Percentiles rank a stretch among this genome's conserved stretches.
Conservation (phyloP, 2,329 filamentous ascomycete species). For the Venturia carpophila region DNA sequence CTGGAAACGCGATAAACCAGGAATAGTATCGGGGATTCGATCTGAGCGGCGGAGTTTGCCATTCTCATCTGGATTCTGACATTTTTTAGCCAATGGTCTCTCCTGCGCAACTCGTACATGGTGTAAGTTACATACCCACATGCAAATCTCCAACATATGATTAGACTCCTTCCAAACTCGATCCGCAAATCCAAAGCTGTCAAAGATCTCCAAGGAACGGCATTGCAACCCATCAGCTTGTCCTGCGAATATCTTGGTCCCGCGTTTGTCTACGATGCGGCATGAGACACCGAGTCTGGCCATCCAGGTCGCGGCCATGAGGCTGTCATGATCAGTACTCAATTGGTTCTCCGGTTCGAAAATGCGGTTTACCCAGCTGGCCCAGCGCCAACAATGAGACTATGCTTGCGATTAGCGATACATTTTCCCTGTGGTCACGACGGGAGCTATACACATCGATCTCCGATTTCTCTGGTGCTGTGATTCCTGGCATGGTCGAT, state of each 20-base stretch:
- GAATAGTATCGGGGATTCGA: slow-evolving; percentile 55
- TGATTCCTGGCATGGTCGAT: not conserved
- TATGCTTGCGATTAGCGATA: slow-evolving; percentile 17
- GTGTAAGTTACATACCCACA: slow-evolving; percentile 28
- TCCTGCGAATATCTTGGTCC: slow-evolving; percentile 34
- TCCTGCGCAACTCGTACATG: not conserved
- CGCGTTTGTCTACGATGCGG: slow-evolving; percentile 36
- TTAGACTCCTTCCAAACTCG: slow-evolving; percentile 58
- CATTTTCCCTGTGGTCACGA: not conserved
- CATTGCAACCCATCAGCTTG: slow-evolving; percentile 38
- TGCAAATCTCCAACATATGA: slow-evolving; percentile 55
- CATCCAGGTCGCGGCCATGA: slow-evolving; percentile 38
- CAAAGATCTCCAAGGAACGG: slow-evolving; percentile 38
- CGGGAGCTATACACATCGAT: not conserved
- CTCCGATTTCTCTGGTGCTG: not conserved
- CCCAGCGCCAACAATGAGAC: slow-evolving; percentile 34
- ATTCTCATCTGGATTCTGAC: slow-evolving; percentile 51
- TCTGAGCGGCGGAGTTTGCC: slow-evolving; percentile 52
- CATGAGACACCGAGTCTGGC: slow-evolving; percentile 34
- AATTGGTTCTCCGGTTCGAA: slow-evolving; percentile 11
- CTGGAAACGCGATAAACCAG: slow-evolving; percentile 54
- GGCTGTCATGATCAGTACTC: slow-evolving; percentile 9
- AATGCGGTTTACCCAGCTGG: slow-evolving; percentile 27
- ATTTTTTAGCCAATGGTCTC: slow-evolving; percentile 20
- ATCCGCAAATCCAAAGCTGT: slow-evolving; percentile 61